Base-by-base conservation (phyloP, 2,329 filamentous ascomycete species). In the Aureobasidium sp. region DNA sequence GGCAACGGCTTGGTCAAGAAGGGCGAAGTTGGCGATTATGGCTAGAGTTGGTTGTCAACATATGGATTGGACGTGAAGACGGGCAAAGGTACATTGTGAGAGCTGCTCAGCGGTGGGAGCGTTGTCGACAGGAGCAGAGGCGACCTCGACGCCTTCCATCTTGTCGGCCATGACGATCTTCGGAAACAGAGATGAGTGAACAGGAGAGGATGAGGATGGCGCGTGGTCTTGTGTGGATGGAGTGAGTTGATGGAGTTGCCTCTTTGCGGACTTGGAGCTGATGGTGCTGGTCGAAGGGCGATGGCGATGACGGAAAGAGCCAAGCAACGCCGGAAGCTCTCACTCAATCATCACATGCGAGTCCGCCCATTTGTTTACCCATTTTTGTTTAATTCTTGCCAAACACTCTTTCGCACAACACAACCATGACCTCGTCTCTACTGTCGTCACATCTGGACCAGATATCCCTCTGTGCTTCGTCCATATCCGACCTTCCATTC, bases 11-110 rank as follows among this genome's bases (percentile, higher is more conserved):
- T 91, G 89, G 72, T 97, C 92, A 71, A 99, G 83, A 67, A 99
- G 83, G 58, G 85, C 85, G 73, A 97, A 97, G 78, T 95, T 97
- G 81, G 85, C 87, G 78, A 92, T 94, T 79, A 99, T 96, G 76
- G 97, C 94, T 97, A 72, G 2, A 22, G 42, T 62, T 63, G 54
- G 27, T 29, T 65, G 42, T 65, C 17, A 65, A 59, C 15, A 48
- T 17, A 19, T 12, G 14, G 3, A 47, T 9, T 42, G 27, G 15
- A 9, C n/a, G 39, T n/a, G 48, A 37, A 22, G 27, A 56, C 33
- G 47, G 24, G 7, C 33, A 3, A n/a, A 52, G 47, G 19, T 50
- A 65, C 64, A 56, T 47, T 65, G 61, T 45, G 59, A 53, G 37
- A 61, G 57, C 40, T 63, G 62, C 29, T 63, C 54, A 17, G 52